phyloP scores from a whole-genome alignment of 345 rosid genomes.

The Tarenaya hassleriana region DNA sequence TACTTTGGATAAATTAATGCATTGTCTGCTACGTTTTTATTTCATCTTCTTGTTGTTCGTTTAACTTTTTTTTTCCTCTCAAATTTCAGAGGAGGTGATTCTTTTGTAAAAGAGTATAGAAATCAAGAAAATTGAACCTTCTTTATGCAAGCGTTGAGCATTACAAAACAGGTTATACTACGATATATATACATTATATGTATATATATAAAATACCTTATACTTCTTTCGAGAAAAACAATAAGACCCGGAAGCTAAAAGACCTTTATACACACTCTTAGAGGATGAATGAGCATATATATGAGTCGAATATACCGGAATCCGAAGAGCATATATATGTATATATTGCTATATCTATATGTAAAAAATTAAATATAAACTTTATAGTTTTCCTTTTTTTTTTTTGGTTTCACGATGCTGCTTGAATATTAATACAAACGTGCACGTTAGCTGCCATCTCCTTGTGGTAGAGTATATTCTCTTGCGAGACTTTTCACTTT shows the following conservation, averaged over 20 bases:
- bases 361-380: background rate
- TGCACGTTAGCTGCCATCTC: conserved; percentile 17
- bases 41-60: background rate
- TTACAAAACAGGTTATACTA: too few species aligned
- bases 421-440: conserved; percentile 9
- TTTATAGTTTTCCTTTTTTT: background rate
- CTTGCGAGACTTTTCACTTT: background rate
- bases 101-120: too few species aligned
- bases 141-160: too few species aligned
- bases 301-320: conserved; percentile 27
- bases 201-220: background rate
- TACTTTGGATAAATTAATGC: too few species aligned
- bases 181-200: background rate
- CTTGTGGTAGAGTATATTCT: conserved; percentile 2
- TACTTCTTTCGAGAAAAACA: conserved; percentile 9
- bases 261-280: conserved; percentile 3
- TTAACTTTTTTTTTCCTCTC: too few species aligned
- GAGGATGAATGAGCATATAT: conserved; percentile 8
- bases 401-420: conserved; percentile 6
- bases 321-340: conserved; percentile 16
- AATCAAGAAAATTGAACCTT: too few species aligned
- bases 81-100: too few species aligned
- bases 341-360: background rate
- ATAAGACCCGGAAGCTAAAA: conserved; percentile 12
- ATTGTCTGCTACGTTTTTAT: conserved; percentile 21